Conservation (phyloP, 345 rosid species). For the Mallotus nudiflorus region DNA sequence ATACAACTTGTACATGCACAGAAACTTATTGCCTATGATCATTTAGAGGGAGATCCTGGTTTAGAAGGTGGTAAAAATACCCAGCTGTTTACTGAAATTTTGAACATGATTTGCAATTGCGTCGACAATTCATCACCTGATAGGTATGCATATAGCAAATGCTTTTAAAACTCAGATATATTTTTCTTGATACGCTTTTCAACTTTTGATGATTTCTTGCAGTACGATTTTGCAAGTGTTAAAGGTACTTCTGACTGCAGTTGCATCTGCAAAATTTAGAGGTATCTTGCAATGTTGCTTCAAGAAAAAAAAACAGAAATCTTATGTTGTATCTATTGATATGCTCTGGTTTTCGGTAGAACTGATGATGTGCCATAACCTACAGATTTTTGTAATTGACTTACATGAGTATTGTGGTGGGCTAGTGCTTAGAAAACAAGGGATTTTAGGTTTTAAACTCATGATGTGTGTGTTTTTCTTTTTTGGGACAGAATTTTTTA, state of each 20-base stretch:
- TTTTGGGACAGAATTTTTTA: too few relatives aligned
- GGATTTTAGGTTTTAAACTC: background rate
- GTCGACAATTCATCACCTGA: constrained; percentile 94
- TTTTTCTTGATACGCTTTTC: constrained; percentile 28
- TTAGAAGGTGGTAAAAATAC: constrained; percentile 83
- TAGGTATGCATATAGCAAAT: constrained; percentile 50
- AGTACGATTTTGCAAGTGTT: constrained; percentile 92
- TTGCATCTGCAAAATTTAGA: constrained; percentile 88
- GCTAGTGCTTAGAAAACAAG: background rate
- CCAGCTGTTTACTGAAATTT: constrained; percentile 78
- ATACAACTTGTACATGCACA: constrained; percentile 37
- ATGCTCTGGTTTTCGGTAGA: constrained; percentile 3
- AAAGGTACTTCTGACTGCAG: constrained; percentile 97
- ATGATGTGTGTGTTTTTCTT: background rate
- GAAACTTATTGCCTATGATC: constrained; percentile 98
- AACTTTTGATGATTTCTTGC: constrained; percentile 38
- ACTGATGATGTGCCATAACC: background rate
- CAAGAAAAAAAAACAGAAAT: background rate
- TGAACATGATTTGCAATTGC: constrained; percentile 86
- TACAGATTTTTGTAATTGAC: background rate
- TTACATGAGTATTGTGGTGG: background rate
- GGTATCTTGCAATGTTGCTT: constrained; percentile 45
- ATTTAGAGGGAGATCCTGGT: constrained; percentile 97
- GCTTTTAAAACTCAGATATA: constrained; percentile 11
- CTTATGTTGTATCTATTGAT: constrained; percentile 18